Base-by-base conservation (phyloP, 2,329 filamentous ascomycete species). In the Exophiala xenobiotica region DNA sequence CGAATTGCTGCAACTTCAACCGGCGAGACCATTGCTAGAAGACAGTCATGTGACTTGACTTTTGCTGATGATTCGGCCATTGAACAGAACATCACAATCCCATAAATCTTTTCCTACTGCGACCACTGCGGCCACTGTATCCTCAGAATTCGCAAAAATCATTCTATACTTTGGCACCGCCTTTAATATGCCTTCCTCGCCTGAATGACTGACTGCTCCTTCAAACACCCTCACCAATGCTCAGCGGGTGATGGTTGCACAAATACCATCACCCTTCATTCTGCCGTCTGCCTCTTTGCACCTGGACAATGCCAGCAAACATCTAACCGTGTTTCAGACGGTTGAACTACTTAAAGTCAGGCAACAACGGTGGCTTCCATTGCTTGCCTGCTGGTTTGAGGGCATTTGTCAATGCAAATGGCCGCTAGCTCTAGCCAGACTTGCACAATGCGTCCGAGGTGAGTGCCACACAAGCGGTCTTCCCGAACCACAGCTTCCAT, bases 231-330 rank as follows among this genome's bases (percentile, higher is more conserved):
- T 12, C n/a, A 3, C 4, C 6, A 23, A 3, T 40, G 38, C n/a
- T 11, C 16, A 9, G 16, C 8, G n/a, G 22, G n/a, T 4, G 11
- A 20, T n/a, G 22, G 35, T 40, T 27, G 29, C 45, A 39, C 45
- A 16, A 9, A 47, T 47, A 14, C 18, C 45, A 14, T 18, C 8
- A 47, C 23, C 24, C 14, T 46, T 23, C 14, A 19, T 14, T 20
- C 33, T 29, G 22, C 14, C 35, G 29, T 14, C 23, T 24, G 33
- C 9, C 33, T 29, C 12, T 24, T 20, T 39, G 20, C 37, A 18
- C 29, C 8, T 18, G 18, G 12, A 37, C 33, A n/a, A 40, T 29
- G 33, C 23, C 22, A 27, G 45, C 45, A 47, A 47, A 39, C 35
- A 46, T 35, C 31, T 35, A 35, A 12, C 27, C 27, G 4, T 31